Conservation (phyloP, 2,329 filamentous ascomycete species). For the Bertia moriformis region DNA sequence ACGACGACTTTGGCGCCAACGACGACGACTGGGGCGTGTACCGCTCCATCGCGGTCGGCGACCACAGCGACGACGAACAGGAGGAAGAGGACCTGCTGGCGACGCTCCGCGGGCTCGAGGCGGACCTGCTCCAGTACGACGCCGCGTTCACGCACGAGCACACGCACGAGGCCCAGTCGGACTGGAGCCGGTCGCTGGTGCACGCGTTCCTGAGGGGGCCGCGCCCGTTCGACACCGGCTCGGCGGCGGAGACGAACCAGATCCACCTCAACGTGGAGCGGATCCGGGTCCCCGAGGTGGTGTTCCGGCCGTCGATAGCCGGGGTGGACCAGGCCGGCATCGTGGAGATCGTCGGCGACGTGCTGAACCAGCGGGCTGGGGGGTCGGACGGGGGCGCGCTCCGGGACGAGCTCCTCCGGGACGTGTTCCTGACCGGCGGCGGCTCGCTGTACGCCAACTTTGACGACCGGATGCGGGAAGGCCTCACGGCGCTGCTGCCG, state of each 20-base stretch:
- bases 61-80: constrained; percentile 72
- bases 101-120: constrained; percentile 63
- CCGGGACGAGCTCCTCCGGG: constrained; percentile 59
- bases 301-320: constrained; percentile 88
- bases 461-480: constrained; percentile 63
- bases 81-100: constrained; percentile 76
- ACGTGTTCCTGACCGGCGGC: constrained; percentile 90
- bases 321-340: constrained; percentile 87
- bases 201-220: constrained; percentile 84
- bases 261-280: constrained; percentile 93
- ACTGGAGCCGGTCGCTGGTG: constrained; percentile 85
- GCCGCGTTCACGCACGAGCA: constrained; percentile 81
- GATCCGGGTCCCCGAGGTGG: constrained; percentile 81
- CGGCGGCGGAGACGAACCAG: constrained; percentile 68
- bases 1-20: constrained; percentile 92
- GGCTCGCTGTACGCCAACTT: constrained; percentile 77
- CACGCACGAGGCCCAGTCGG: constrained; percentile 78
- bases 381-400: constrained; percentile 27
- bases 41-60: constrained; percentile 74
- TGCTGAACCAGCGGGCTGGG: constrained; percentile 68
- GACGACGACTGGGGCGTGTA: constrained; percentile 98
- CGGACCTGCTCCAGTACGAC: constrained; percentile 74
- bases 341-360: constrained; percentile 82
- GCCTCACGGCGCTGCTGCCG: constrained; percentile 60
- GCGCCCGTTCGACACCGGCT: constrained; percentile 68